Base-by-base conservation (phyloP, 139 green algal species). In the Chlamydomonas incerta region DNA sequence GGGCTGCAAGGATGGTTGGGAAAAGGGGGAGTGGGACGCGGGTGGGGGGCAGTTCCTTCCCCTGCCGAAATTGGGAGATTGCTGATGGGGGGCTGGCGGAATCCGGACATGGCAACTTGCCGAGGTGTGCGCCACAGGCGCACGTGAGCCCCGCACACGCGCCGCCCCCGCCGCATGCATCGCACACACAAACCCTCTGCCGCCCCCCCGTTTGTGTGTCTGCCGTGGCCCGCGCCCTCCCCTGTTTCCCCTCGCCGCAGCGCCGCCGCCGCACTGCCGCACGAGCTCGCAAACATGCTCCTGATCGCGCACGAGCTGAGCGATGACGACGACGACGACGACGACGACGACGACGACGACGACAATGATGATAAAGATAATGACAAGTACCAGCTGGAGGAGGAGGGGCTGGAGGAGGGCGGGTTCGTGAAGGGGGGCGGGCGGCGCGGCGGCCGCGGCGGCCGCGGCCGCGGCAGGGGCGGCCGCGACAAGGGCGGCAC, bases 201-300 rank as follows among this genome's bases (percentile, higher is more conserved):
- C n/a, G n/a, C n/a, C n/a, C n/a, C n/a, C n/a, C n/a, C n/a, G n/a
- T n/a, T n/a, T n/a, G n/a, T n/a, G n/a, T n/a, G n/a, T n/a, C n/a
- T n/a, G n/a, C n/a, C n/a, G n/a, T n/a, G n/a, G n/a, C n/a, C n/a
- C n/a, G n/a, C n/a, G n/a, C n/a, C n/a, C n/a, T n/a, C n/a, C n/a
- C n/a, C n/a, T n/a, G n/a, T n/a, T n/a, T n/a, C 37, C 29, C 24
- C 35, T 14, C 66, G 58, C 17, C 73, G 60, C 90, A 92, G 88
- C 76, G 88, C 88, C 35, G 57, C 63, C 74, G 57, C 81, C 5
- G 93, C 91, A 24, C 91, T 95, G 34, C 92, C 92, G 21, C 13
- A 31, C 28, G 72, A 85, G 52, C 87, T 95, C 15, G 90, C 92
- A 0, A 72, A 66, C 62, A 58, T 94, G 69, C 52, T 94, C 26